Conservation (phyloP, 192 early-diverging fungal species). For the Coemansia sp. region DNA sequence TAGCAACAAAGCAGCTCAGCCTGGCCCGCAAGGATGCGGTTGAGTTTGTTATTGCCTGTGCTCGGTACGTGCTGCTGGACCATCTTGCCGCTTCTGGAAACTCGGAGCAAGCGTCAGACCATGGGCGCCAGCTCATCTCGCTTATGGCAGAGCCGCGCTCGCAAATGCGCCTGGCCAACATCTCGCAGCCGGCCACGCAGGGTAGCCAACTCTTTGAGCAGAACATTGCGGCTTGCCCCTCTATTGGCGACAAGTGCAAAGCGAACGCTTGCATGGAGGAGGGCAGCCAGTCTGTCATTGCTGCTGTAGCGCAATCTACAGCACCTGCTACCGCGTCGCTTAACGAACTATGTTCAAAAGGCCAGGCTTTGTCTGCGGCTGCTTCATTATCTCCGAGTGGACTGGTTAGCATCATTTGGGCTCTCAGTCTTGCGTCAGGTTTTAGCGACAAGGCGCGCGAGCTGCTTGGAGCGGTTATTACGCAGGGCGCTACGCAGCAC, state of each 20-base stretch:
- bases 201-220: constrained; percentile 43
- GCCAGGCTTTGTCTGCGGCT: background rate
- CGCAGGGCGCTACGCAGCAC: constrained; percentile 35
- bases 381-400: constrained; percentile 10
- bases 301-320: constrained; percentile 13
- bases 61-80: constrained; percentile 16
- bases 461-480: constrained; percentile 23
- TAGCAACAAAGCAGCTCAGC: constrained; percentile 11
- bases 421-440: constrained; percentile 36
- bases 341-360: constrained; percentile 7
- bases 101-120: background rate
- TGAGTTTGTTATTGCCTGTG: constrained; percentile 42
- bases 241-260: constrained; percentile 32
- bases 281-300: constrained; percentile 10
- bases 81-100: constrained; percentile 11
- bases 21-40: constrained; percentile 32
- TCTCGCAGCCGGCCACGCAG: constrained; percentile 36
- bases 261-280: constrained; percentile 4
- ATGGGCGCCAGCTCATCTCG: constrained; percentile 14
- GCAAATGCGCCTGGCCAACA: constrained; percentile 37
- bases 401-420: constrained; percentile 34
- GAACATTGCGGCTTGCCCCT: constrained; percentile 12
- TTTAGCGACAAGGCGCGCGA: constrained; percentile 18
- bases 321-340: constrained; percentile 13
- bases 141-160: constrained; percentile 21